These are phyloP conservation scores for Adansonia gregorii DNA, from an alignment of 441 rosid species.

Conservation along the genomic window DNA sequence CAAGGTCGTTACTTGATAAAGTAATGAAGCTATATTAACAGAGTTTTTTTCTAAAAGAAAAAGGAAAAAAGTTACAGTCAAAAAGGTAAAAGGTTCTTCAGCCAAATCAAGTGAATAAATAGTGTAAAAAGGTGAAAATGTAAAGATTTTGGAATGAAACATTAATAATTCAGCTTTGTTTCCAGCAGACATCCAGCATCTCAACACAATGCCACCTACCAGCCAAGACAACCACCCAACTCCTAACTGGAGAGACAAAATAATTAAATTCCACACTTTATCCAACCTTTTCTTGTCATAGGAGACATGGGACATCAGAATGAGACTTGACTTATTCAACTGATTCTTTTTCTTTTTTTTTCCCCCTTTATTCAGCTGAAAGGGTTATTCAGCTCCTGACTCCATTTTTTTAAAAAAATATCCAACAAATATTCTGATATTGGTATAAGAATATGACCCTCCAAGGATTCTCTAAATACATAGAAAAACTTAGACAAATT, in stretches of 20 bases:
- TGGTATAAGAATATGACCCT: no score
- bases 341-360: not conserved
- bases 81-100: not conserved
- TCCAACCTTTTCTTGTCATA: conserved; percentile 28
- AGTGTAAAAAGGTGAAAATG: not conserved
- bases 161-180: conserved; percentile 22
- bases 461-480: no score
- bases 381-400: no score
- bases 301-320: conserved; percentile 2
- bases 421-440: no score
- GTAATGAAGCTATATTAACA: not conserved
- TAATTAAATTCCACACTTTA: conserved; percentile 25
- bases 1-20: not conserved
- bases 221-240: not conserved
- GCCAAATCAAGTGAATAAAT: not conserved
- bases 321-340: not conserved
- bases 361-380: no score
- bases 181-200: conserved; percentile 21
- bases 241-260: not conserved
- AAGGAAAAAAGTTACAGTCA: not conserved
- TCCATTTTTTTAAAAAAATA: no score
- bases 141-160: conserved; percentile 5
- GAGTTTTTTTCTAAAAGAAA: no score
- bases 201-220: conserved; percentile 25
- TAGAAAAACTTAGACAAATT: no score